Evolutionary conservation across 2,329 filamentous ascomycete genomes (phyloP).

Genomic region (Trichoderma arundinaceum): DNA sequence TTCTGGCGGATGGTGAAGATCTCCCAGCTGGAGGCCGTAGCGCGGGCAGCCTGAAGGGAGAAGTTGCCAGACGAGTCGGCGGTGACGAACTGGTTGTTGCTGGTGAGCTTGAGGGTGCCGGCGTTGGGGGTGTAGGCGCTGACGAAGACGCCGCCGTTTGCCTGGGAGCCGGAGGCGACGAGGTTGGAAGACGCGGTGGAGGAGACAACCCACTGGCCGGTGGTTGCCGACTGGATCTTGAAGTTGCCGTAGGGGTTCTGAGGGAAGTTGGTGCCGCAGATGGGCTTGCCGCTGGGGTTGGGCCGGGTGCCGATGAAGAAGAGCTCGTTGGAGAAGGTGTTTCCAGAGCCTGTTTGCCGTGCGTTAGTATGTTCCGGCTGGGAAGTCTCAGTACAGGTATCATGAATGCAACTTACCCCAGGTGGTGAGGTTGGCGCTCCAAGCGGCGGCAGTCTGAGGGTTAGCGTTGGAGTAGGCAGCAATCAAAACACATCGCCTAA

Average conservation of each 20-base stretch:
- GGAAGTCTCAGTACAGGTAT: accelerated
- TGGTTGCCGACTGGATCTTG: constrained; percentile 34
- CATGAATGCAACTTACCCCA: constrained; percentile 33
- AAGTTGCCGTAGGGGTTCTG: constrained; percentile 38
- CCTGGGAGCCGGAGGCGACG: constrained; percentile 32
- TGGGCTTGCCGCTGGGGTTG: constrained; percentile 36
- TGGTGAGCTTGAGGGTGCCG: constrained; percentile 31
- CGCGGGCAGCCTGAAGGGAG: constrained; percentile 34
- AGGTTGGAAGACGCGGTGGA: constrained; percentile 33
- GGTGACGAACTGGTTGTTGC: constrained; percentile 34
- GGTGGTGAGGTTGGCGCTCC: constrained; percentile 36
- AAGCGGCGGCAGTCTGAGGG: constrained; percentile 35
- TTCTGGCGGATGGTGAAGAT: constrained; percentile 36
- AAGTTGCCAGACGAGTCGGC: constrained; percentile 35
- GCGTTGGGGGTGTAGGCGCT: constrained; percentile 37
- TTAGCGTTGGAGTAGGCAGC: constrained; percentile 37
- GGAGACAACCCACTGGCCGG: constrained; percentile 34
- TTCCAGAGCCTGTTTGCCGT: constrained; percentile 32
- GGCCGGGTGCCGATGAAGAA: constrained; percentile 38
- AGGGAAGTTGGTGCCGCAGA: constrained; percentile 36
- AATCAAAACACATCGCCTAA: constrained; percentile 37
- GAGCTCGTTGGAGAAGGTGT: constrained; percentile 38
- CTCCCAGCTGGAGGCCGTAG: constrained; percentile 35
- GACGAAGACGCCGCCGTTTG: constrained; percentile 33
- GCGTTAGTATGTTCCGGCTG: background rate